phyloP scores from a whole-genome alignment of 441 rosid genomes.

The Macaranga tanarius region DNA sequence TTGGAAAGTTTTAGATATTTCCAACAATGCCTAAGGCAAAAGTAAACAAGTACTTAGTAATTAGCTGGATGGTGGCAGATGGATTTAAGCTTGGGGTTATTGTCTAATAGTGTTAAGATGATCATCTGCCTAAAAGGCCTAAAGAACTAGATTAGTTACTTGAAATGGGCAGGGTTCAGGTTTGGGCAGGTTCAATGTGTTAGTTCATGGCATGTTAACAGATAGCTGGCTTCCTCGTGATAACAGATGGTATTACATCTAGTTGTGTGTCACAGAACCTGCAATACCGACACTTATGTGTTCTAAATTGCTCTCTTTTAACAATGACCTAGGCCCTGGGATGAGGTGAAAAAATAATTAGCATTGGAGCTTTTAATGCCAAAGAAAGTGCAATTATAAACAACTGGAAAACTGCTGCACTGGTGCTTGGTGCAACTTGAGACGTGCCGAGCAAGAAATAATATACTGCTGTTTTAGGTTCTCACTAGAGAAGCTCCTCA shows the following conservation, averaged over 20 bases:
- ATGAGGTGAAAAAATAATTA: neutral
- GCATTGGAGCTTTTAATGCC: slow-evolving; percentile 3
- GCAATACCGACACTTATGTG: neutral
- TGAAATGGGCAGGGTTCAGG: neutral
- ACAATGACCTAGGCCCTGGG: neutral
- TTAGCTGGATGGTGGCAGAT: neutral
- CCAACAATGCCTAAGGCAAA: neutral
- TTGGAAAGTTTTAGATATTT: neutral
- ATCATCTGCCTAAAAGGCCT: neutral
- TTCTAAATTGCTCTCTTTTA: neutral
- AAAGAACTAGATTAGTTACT: neutral
- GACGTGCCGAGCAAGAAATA: neutral
- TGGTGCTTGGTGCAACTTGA: neutral
- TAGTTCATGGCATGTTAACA: slow-evolving; percentile 3
- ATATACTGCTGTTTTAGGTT: neutral
- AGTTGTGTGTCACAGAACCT: too few species aligned
- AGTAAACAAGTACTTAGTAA: neutral
- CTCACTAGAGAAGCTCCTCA: neutral
- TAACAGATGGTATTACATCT: neutral
- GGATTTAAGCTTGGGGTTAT: neutral
- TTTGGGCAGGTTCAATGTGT: neutral
- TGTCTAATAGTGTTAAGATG: neutral
- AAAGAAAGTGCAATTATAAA: neutral
- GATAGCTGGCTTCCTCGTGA: neutral
- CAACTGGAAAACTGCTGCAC: neutral